Percentiles rank a stretch among this genome's conserved stretches.
phyloP scores from a whole-genome alignment of 2,329 filamentous ascomycete genomes.

The Eurotiales sp. region DNA sequence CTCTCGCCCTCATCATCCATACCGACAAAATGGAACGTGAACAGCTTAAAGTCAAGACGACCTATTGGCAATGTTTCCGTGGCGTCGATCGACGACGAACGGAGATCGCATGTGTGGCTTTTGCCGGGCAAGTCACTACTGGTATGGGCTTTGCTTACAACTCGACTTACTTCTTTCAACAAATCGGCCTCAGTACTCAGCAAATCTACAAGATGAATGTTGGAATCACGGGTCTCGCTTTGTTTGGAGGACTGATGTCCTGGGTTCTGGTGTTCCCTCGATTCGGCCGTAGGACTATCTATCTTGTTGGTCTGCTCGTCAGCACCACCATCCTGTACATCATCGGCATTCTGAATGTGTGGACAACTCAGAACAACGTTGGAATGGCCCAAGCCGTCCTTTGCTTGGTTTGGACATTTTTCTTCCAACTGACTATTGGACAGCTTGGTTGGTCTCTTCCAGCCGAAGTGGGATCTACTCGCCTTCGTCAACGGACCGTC shows the following conservation, averaged over 20 bases:
- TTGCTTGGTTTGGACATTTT: constrained; percentile 36
- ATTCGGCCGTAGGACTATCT: constrained; percentile 29
- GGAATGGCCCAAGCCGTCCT: constrained; percentile 33
- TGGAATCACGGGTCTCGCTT: constrained; percentile 31
- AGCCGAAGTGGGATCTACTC: constrained; percentile 43
- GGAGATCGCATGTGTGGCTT: constrained; percentile 39
- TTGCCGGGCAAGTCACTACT: constrained; percentile 40
- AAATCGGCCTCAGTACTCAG: constrained; percentile 25
- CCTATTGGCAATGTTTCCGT: constrained; percentile 55
- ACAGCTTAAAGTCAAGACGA: constrained; percentile 53
- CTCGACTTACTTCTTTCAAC: constrained; percentile 54
- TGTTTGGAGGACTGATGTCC: constrained; percentile 30
- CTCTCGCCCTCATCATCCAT: constrained; percentile 84
- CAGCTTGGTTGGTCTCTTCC: constrained; percentile 44
- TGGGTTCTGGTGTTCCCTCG: constrained; percentile 28
- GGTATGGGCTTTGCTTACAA: constrained; percentile 44
- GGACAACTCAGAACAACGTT: constrained; percentile 36
- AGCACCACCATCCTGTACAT: constrained; percentile 31
- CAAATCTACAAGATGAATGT: constrained; percentile 33
- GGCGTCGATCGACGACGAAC: constrained; percentile 38
- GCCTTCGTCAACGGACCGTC: constrained; percentile 44
- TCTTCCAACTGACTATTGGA: constrained; percentile 39
- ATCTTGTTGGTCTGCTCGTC: constrained; percentile 26
- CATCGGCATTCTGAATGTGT: constrained; percentile 35
- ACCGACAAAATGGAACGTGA: constrained; percentile 70